Conservation (phyloP, 345 rosid genomes). For the Euphorbia pulcherrima region DNA sequence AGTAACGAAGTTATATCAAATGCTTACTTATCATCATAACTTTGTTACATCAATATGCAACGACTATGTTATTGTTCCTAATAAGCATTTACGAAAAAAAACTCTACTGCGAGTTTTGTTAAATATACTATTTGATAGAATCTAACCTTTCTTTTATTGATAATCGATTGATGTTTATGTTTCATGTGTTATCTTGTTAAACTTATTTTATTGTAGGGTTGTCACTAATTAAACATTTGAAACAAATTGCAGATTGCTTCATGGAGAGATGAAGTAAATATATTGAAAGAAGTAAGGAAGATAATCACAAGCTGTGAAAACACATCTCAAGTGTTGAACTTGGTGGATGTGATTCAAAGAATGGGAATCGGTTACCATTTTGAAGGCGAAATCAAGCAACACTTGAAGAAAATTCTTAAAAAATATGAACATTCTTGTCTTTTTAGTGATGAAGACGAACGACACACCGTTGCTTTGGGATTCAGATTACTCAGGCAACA, state of each 20-base stretch:
- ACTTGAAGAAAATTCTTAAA: constrained; percentile 9
- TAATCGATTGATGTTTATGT: too few relatives aligned
- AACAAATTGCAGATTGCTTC: neutral
- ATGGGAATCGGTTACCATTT: constrained; percentile 52
- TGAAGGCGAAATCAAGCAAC: constrained; percentile 30
- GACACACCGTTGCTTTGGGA: constrained; percentile 11
- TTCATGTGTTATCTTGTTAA: too few relatives aligned
- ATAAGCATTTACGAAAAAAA: constrained; percentile 35
- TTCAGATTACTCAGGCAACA: constrained; percentile 34
- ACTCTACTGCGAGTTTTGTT: too few relatives aligned
- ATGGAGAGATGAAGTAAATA: neutral
- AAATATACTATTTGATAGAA: too few relatives aligned
- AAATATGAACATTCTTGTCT: neutral
- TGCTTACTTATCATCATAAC: too few relatives aligned
- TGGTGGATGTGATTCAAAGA: constrained; percentile 36
- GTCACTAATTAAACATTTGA: too few relatives aligned
- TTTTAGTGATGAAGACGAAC: neutral
- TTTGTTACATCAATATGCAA: too few relatives aligned
- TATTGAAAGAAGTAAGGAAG: constrained; percentile 21
- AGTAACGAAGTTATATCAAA: too few relatives aligned
- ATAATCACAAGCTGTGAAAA: neutral
- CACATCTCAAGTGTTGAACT: constrained; percentile 11
- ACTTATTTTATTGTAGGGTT: too few relatives aligned
- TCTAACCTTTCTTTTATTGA: too few relatives aligned
- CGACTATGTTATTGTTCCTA: too few relatives aligned